A percentile compares a stretch with the other conserved stretches of the same genome.
Conservation (phyloP, 169 alveolate genomes). For the Theileria sp. region DNA sequence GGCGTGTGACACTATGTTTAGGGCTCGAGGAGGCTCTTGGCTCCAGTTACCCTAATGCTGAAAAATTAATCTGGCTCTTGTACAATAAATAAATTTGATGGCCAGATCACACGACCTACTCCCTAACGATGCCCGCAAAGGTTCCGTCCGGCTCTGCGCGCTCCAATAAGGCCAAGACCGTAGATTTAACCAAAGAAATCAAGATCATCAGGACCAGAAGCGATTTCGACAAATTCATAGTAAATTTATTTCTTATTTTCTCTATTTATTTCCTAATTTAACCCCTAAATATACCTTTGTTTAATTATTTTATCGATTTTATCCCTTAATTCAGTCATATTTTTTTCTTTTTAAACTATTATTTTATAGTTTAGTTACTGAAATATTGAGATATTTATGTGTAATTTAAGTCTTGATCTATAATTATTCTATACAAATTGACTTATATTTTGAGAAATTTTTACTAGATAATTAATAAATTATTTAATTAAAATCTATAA, state of each 20-base stretch:
- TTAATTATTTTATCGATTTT: no score
- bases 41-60: neutral
- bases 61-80: neutral
- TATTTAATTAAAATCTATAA: no score
- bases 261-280: neutral
- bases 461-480: no score
- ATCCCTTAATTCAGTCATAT: no score
- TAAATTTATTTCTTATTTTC: neutral
- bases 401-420: neutral
- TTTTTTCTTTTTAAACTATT: no score
- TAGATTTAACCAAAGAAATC: slow-evolving; percentile 47
- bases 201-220: slow-evolving; percentile 41
- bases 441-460: no score
- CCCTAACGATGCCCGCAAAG: slow-evolving; percentile 38
- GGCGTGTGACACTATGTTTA: slow-evolving; percentile 22
- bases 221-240: slow-evolving; percentile 55
- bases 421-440: neutral
- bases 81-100: neutral
- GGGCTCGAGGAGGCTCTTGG: slow-evolving; percentile 12
- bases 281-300: neutral
- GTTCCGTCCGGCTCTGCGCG: slow-evolving; percentile 19
- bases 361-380: neutral
- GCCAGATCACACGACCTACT: neutral
- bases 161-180: slow-evolving; percentile 43
- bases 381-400: neutral